These are phyloP conservation scores for Backusella mclennaniae DNA, from an alignment of 192 early-diverging fungal species.

Conservation along the genomic window DNA sequence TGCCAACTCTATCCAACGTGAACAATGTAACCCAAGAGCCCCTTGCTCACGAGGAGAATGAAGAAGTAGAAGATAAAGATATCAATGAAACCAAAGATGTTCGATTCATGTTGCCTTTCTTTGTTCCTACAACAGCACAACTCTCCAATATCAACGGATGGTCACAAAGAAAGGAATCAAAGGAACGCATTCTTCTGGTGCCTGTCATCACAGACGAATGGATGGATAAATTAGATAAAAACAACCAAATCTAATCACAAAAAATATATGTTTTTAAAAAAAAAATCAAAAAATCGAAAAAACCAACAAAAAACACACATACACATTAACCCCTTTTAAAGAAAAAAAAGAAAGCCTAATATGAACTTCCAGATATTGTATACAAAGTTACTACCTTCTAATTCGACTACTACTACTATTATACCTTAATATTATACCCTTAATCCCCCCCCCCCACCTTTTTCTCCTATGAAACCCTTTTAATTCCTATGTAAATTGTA, in stretches of 20 bases:
- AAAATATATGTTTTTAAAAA: background rate
- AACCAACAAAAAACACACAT: background rate
- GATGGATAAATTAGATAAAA: constrained; percentile 34
- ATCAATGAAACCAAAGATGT: constrained; percentile 47
- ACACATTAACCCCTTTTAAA: background rate
- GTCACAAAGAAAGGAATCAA: background rate
- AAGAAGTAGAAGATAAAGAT: constrained; percentile 27
- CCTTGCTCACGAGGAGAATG: background rate
- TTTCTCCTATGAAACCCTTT: constrained; percentile 5
- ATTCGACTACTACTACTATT: constrained; percentile 4
- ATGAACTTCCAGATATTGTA: constrained; percentile 6
- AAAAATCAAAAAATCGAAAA: background rate
- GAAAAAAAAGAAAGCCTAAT: background rate
- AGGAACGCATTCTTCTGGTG: constrained; percentile 7
- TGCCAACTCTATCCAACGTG: background rate
- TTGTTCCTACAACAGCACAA: constrained; percentile 56
- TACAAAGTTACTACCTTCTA: constrained; percentile 6
- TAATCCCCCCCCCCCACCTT: background rate
- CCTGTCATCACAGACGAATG: constrained; percentile 36
- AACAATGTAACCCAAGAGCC: background rate
- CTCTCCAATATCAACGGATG: background rate
- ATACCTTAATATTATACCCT: constrained; percentile 7
- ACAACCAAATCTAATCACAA: background rate
- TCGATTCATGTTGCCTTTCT: constrained; percentile 58
- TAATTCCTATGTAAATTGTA: constrained; percentile 7